phyloP scores from a whole-genome alignment of 257 asterid genomes.

The Henckelia pumila region DNA sequence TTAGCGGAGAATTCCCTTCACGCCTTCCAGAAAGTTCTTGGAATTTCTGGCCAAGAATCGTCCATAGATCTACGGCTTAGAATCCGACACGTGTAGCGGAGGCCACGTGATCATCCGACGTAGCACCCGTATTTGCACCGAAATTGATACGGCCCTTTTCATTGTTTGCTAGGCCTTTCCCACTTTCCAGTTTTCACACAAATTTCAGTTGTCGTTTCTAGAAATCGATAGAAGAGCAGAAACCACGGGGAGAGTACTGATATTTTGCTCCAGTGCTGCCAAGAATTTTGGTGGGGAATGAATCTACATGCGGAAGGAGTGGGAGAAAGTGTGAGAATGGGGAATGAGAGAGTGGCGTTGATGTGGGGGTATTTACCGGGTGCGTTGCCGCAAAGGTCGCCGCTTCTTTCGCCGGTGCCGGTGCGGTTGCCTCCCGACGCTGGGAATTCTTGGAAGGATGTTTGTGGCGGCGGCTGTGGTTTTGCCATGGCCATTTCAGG shows the following conservation, averaged over 20 bases:
- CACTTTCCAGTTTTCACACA: slow-evolving; percentile 9
- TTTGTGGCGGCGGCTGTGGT: slow-evolving; percentile 97
- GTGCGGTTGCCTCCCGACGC: slow-evolving; percentile 54
- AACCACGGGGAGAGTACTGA: neutral
- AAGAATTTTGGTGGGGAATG: slow-evolving; percentile 38
- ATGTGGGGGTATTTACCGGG: slow-evolving; percentile 99
- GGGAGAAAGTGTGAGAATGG: slow-evolving; percentile 52
- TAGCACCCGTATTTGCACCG: slow-evolving; percentile 36
- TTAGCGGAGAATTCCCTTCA: slow-evolving; percentile 31
- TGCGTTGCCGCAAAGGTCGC: slow-evolving; percentile 88
- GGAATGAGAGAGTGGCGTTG: slow-evolving; percentile 46
- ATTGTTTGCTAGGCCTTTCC: slow-evolving; percentile 28
- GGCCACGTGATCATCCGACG: slow-evolving; percentile 44
- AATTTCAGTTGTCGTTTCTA: neutral
- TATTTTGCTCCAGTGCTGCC: neutral
- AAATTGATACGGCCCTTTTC: slow-evolving; percentile 42
- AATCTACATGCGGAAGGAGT: slow-evolving; percentile 57
- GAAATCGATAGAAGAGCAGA: slow-evolving; percentile 3
- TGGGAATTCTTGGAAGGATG: slow-evolving; percentile 72
- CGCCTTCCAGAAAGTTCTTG: slow-evolving; percentile 55
- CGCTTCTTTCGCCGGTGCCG: slow-evolving; percentile 67
- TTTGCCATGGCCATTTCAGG: slow-evolving; percentile 96
- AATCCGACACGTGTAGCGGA: slow-evolving; percentile 35
- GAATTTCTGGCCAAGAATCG: slow-evolving; percentile 42
- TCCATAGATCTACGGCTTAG: slow-evolving; percentile 28